Evolutionary conservation across 177 flowering plant genomes (phyloP).

Genomic region (Vitis hybrid): DNA sequence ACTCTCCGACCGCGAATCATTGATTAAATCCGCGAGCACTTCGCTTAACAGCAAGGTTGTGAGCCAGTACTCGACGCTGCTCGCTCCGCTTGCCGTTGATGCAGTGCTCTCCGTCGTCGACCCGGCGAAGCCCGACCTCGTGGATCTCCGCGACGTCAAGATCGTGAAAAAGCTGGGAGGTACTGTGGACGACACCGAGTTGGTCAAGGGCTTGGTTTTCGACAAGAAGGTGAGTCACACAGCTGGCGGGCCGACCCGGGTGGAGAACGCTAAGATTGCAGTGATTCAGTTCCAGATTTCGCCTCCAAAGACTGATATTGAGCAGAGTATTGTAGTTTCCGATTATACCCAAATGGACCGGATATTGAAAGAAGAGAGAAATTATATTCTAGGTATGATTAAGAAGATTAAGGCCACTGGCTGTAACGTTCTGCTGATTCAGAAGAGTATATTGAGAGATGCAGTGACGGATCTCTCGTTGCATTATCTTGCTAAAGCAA

Average conservation of each 20-base stretch:
- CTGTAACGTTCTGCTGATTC: constrained; percentile 89
- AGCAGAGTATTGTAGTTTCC: constrained; percentile 89
- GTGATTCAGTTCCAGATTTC: constrained; percentile 98
- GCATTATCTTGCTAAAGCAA: constrained; percentile 91
- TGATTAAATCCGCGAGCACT: constrained; percentile 75
- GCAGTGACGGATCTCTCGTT: constrained; percentile 92
- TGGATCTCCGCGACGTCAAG: constrained; percentile 81
- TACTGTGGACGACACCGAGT: constrained; percentile 90
- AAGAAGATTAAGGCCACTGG: constrained; percentile 92
- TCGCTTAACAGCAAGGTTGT: constrained; percentile 88
- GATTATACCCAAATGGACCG: constrained; percentile 97
- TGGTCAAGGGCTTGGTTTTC: constrained; percentile 76
- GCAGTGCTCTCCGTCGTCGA: constrained; percentile 83
- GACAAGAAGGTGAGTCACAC: constrained; percentile 94
- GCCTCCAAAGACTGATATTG: constrained; percentile 95
- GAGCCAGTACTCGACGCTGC: constrained; percentile 82
- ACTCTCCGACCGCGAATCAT: constrained; percentile 75
- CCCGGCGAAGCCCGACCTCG: constrained; percentile 65
- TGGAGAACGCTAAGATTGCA: constrained; percentile 85
- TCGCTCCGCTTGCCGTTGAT: constrained; percentile 93
- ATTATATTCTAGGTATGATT: constrained; percentile 85
- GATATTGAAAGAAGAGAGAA: constrained; percentile 92
- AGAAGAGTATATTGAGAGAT: constrained; percentile 94
- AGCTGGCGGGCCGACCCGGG: constrained; percentile 80
- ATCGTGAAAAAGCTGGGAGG: constrained; percentile 93